Conservation (phyloP, 495 filamentous ascomycete species). For the Oidiodendron maius region DNA sequence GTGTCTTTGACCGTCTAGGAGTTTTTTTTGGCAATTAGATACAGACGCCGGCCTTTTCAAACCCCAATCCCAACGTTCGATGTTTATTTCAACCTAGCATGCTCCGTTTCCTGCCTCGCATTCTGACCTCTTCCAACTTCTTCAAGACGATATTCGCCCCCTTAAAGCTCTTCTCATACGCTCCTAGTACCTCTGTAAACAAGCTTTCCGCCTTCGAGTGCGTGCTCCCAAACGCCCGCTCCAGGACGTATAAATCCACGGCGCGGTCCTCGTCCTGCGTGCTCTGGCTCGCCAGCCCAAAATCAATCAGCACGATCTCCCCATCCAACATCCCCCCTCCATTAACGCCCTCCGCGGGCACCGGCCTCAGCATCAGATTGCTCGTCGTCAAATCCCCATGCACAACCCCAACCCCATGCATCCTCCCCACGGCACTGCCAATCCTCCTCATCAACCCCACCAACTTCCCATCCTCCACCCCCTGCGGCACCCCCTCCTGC, state of each 20-base stretch:
- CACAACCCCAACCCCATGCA: slow-evolving; percentile 79
- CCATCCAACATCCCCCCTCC: slow-evolving; percentile 41
- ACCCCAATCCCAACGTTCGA: neutral
- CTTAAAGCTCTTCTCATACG: slow-evolving; percentile 42
- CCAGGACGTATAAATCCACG: slow-evolving; percentile 94
- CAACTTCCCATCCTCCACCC: slow-evolving; percentile 30
- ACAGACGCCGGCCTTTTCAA: too few relatives aligned
- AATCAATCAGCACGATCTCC: slow-evolving; percentile 89
- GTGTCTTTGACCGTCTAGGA: neutral
- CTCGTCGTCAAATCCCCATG: slow-evolving; percentile 98
- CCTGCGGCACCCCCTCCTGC: slow-evolving; percentile 11
- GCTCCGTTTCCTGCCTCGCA: slow-evolving; percentile 94
- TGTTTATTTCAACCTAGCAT: slow-evolving; percentile 67
- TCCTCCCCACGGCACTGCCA: slow-evolving; percentile 64
- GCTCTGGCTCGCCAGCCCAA: slow-evolving; percentile 81
- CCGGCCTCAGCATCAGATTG: slow-evolving; percentile 78
- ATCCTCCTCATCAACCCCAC: slow-evolving; percentile 62
- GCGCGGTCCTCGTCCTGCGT: slow-evolving; percentile 88
- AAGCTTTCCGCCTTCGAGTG: slow-evolving; percentile 80
- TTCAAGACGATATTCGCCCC: slow-evolving; percentile 46
- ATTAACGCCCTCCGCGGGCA: neutral
- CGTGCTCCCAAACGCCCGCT: slow-evolving; percentile 92
- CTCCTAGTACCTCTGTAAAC: slow-evolving; percentile 57
- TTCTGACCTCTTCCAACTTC: slow-evolving; percentile 86
- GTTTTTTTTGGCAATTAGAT: too few relatives aligned